Evolutionary conservation across 2,329 filamentous ascomycete species (phyloP).

Genomic region (Coniochaeta hoffmannii): DNA sequence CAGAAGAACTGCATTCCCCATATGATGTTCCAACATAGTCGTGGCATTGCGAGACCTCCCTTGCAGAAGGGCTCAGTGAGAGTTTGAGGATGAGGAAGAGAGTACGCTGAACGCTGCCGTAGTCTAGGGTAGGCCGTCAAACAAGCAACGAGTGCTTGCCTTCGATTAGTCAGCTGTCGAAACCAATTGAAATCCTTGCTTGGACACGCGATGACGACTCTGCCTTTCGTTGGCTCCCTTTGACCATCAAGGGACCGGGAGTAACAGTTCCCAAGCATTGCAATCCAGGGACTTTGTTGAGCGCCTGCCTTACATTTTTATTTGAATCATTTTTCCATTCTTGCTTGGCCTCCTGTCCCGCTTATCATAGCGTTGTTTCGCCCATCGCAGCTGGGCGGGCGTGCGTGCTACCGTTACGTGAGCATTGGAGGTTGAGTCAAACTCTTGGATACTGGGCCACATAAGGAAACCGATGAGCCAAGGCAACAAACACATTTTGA

Average conservation of each 20-base stretch:
- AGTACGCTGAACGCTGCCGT: background rate
- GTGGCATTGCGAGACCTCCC: too few relatives aligned
- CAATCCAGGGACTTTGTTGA: background rate
- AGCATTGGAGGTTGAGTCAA: too few relatives aligned
- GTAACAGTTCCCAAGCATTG: background rate
- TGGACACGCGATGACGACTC: background rate
- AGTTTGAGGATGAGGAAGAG: background rate
- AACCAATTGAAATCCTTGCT: background rate
- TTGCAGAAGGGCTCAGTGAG: too few relatives aligned
- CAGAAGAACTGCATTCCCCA: too few relatives aligned
- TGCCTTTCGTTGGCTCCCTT: constrained; percentile 1
- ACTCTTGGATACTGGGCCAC: too few relatives aligned
- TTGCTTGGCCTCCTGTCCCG: background rate
- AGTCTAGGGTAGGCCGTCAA: background rate
- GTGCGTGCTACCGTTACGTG: too few relatives aligned
- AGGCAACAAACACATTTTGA: too few relatives aligned
- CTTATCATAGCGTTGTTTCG: too few relatives aligned
- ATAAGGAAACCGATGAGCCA: too few relatives aligned
- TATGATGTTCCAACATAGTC: too few relatives aligned
- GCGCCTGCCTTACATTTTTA: background rate
- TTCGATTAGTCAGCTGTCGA: background rate
- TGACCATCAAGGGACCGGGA: too few relatives aligned
- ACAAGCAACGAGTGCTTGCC: background rate
- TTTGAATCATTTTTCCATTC: background rate
- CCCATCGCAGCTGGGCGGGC: too few relatives aligned